These are phyloP conservation scores for Yamadazyma conglobata DNA, from an alignment of 1,139 yeast species.

Conservation along the genomic window DNA sequence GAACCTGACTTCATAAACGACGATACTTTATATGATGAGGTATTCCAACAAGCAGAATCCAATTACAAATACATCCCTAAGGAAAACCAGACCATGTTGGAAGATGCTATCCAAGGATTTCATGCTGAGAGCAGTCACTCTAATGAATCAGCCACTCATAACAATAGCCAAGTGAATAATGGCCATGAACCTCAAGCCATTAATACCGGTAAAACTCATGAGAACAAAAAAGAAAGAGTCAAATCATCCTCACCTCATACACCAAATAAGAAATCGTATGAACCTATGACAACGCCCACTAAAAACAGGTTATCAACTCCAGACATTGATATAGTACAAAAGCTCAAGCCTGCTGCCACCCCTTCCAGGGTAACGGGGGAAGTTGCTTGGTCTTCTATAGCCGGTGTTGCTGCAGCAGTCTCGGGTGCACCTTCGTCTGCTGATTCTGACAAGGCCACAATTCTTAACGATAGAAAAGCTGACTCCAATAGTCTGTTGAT, in stretches of 20 bases:
- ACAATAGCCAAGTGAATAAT: not conserved
- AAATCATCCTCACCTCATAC: constrained; percentile 14
- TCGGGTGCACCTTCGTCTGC: constrained; percentile 25
- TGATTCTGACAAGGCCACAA: constrained; percentile 9
- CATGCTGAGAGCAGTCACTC: too few relatives aligned
- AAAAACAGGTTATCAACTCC: constrained; percentile 17
- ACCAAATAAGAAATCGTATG: constrained; percentile 10
- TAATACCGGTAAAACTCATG: too few relatives aligned
- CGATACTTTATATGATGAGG: constrained; percentile 41
- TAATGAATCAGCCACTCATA: too few relatives aligned
- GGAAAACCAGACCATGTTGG: constrained; percentile 7
- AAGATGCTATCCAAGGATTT: too few relatives aligned
- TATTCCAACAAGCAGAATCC: constrained; percentile 28
- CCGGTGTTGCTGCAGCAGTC: constrained; percentile 31
- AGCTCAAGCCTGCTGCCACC: constrained; percentile 64
- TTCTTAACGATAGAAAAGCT: constrained; percentile 5
- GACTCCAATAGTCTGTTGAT: constrained; percentile 8
- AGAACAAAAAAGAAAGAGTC: constrained; percentile 6
- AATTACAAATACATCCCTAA: constrained; percentile 15
- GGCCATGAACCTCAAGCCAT: not conserved
- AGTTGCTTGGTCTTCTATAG: constrained; percentile 69
- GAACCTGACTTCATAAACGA: constrained; percentile 41
- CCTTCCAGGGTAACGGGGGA: constrained; percentile 65
- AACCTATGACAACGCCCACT: constrained; percentile 13
- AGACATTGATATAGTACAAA: constrained; percentile 36